phyloP scores from a whole-genome alignment of 1,139 yeast genomes.

The Blastobotrys illinoisensis region DNA sequence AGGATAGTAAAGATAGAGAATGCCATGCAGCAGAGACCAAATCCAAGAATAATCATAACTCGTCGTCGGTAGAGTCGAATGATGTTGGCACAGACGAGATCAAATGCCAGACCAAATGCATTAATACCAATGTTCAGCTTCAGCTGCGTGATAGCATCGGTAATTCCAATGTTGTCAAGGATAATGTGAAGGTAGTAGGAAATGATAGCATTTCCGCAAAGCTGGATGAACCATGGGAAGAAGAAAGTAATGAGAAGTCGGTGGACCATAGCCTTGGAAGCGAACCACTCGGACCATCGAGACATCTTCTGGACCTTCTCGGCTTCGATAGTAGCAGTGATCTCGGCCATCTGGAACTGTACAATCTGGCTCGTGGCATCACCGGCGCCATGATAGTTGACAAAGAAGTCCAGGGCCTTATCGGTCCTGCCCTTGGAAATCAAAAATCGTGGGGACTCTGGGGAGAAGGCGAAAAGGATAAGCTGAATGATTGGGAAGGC shows the following conservation, averaged over 20 bases:
- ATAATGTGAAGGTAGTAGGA: slow-evolving; percentile 43
- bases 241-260: slow-evolving; percentile 33
- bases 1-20: slow-evolving; percentile 23
- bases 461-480: slow-evolving; percentile 28
- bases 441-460: slow-evolving; percentile 73
- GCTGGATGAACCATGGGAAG: slow-evolving; percentile 37
- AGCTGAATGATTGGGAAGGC: slow-evolving; percentile 35
- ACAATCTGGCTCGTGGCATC: slow-evolving; percentile 19
- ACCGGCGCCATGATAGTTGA: slow-evolving; percentile 25
- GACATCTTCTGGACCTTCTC: slow-evolving; percentile 12
- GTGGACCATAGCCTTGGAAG: slow-evolving; percentile 35
- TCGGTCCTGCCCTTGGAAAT: slow-evolving; percentile 47
- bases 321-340: slow-evolving; percentile 15
- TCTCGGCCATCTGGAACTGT: slow-evolving; percentile 21
- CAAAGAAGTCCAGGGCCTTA: slow-evolving; percentile 40
- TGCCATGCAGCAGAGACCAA: slow-evolving; percentile 23
- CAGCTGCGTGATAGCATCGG: slow-evolving; percentile 35
- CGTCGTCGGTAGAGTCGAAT: slow-evolving; percentile 37
- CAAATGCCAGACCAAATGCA: slow-evolving; percentile 36
- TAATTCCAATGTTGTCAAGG: slow-evolving; percentile 24
- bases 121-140: slow-evolving; percentile 22
- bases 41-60: slow-evolving; percentile 25
- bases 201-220: slow-evolving; percentile 39
- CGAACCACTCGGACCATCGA: slow-evolving; percentile 36
- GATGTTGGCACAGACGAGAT: slow-evolving; percentile 31